These are phyloP conservation scores for Arachnomyces sp. DNA, from an alignment of 2,329 filamentous ascomycete species.

Conservation along the genomic window DNA sequence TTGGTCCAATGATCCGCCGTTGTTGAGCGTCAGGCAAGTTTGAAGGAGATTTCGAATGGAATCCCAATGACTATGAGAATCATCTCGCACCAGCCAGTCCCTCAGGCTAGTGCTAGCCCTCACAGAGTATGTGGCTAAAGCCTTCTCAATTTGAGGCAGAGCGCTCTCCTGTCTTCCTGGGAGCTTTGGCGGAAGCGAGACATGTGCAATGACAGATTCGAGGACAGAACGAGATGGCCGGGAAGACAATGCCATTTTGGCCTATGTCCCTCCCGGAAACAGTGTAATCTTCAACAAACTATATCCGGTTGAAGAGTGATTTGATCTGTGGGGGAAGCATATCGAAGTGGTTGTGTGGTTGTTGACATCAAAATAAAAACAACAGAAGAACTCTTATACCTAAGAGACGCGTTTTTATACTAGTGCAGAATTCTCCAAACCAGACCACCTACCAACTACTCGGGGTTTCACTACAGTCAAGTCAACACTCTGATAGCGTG, in stretches of 20 bases:
- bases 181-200: slow-evolving; percentile 31
- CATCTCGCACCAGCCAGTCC: slow-evolving; percentile 8
- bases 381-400: too few relatives aligned
- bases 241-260: too few relatives aligned
- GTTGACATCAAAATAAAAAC: too few relatives aligned
- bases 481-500: too few relatives aligned
- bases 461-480: too few relatives aligned
- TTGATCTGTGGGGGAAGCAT: slow-evolving; percentile 6
- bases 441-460: too few relatives aligned
- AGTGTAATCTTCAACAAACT: too few relatives aligned
- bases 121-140: slow-evolving; percentile 23
- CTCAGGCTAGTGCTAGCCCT: slow-evolving; percentile 17
- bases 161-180: slow-evolving; percentile 28
- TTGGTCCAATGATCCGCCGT: slow-evolving; percentile 13
- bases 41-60: slow-evolving; percentile 8
- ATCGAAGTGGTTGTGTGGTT: not conserved
- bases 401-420: too few relatives aligned
- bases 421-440: too few relatives aligned
- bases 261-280: too few relatives aligned
- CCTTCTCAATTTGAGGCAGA: slow-evolving; percentile 19
- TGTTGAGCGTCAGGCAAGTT: slow-evolving; percentile 12
- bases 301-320: not conserved
- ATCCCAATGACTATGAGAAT: slow-evolving; percentile 10
- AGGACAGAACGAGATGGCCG: slow-evolving; percentile 7
- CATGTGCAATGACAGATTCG: slow-evolving; percentile 27